Percentiles rank a stretch among this genome's conserved stretches.
These are phyloP conservation scores for Phaeodactylum tricornutum DNA, from an alignment of 108 stramenopile species.

Conservation along the genomic window DNA sequence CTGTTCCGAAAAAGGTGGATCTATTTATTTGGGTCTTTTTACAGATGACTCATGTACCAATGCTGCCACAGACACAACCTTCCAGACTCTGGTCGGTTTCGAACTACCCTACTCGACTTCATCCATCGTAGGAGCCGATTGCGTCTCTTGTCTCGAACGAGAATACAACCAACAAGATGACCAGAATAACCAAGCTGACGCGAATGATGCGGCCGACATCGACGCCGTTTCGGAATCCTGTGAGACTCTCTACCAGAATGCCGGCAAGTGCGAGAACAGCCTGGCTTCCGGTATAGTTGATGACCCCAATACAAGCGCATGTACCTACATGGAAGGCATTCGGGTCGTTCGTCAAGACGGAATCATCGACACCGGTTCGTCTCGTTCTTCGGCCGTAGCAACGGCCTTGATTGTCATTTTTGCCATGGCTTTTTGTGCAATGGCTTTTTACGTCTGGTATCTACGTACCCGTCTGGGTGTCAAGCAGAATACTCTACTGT, in stretches of 20 bases:
- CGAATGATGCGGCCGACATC: constrained; percentile 29
- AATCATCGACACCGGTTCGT: constrained; percentile 20
- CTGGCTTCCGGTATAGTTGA: constrained; percentile 13
- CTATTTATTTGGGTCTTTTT: constrained; percentile 66
- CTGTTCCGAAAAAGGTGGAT: constrained; percentile 69
- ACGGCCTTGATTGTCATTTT: constrained; percentile 46
- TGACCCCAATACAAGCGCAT: constrained; percentile 53
- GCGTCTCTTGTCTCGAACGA: constrained; percentile 52
- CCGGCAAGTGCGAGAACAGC: constrained; percentile 71
- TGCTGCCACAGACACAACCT: constrained; percentile 35
- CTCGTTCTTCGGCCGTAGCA: constrained; percentile 18
- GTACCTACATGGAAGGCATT: constrained; percentile 79
- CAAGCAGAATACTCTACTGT: constrained; percentile 13
- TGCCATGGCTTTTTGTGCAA: constrained; percentile 23
- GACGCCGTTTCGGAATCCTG: constrained; percentile 50
- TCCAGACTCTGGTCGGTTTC: constrained; percentile 30
- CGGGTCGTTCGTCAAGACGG: constrained; percentile 65
- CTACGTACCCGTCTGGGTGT: constrained; percentile 21
- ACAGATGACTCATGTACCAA: constrained; percentile 62
- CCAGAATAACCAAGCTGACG: constrained; percentile 25
- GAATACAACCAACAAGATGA: constrained; percentile 15
- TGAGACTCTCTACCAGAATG: constrained; percentile 38
- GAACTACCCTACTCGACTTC: constrained; percentile 43
- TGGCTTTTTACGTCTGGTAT: constrained; percentile 41
- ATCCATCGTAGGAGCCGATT: constrained; percentile 52